Base-by-base conservation (phyloP, 164 flowering plant genomes). In the Litsea cubeba region DNA sequence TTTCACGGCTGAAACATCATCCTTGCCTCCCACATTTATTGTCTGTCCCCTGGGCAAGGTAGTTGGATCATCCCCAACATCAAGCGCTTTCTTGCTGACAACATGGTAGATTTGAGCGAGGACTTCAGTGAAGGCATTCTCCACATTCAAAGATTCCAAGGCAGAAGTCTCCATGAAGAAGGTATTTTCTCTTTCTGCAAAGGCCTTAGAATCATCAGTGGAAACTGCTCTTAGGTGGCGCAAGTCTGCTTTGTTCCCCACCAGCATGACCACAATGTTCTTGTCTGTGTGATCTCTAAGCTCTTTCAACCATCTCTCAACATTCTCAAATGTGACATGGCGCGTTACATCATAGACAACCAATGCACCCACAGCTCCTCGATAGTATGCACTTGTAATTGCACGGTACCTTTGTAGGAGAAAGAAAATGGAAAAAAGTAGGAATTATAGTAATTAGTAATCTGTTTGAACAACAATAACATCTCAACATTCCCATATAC, bases 121-220 rank as follows among this genome's bases (percentile, higher is more conserved):
- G 10, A 89, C 93, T 82, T 89, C 91, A 5, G 90, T 85, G 81
- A 87, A 89, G 72, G 93, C 83, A 70, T 86, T 82, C 72, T 89
- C 93, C 6, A 89, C 91, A 78, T 89, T 89, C 82, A 85, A 30
- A 17, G 93, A 85, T 79, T 89, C 93, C 40, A 89, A 81, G 12
- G 91, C 93, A 66, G 93, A 89, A n/a, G 93, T 89, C 75, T 89
- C 91, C 90, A 89, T 89, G 79, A 89, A 89, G 75, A 79, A 86
- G 17, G 82, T 88, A 75, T 66, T 82, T 70, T 89, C 93, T 69
- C 79, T 86, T 71, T 89, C 88, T 2, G 90, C 90, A 79, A 84
- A 89, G 20, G 85, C 79, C 71, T 81, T 83, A 15, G 88, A 88
- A 80, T 90, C 94, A 62, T 90, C 91, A 0, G 85, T 85, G 57